Percentiles rank a stretch among this genome's conserved stretches.
Evolutionary conservation across 2,329 filamentous ascomycete species (phyloP).

Genomic region (Alternaria dauci): DNA sequence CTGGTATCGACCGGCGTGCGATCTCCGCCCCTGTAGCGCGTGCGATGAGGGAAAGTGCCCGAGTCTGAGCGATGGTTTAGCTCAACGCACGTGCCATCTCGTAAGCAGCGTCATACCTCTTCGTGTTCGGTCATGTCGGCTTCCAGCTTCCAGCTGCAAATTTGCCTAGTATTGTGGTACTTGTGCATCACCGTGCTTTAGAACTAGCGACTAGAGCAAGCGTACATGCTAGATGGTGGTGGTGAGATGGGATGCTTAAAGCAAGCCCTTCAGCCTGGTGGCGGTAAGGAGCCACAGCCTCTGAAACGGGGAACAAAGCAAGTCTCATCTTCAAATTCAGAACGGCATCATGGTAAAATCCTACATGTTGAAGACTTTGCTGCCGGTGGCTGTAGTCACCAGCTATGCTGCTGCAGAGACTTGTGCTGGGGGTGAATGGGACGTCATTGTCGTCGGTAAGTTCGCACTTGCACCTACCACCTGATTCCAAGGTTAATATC

Average conservation of each 20-base stretch:
- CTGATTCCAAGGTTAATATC: not conserved
- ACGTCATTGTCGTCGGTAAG: constrained; percentile 36
- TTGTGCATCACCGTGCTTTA: constrained; percentile 10
- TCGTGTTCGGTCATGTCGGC: constrained; percentile 12
- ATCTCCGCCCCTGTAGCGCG: not conserved
- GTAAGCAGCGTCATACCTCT: constrained; percentile 13
- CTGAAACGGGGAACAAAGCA: not conserved
- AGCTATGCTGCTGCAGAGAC: constrained; percentile 8
- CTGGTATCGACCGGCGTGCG: not conserved
- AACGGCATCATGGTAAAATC: constrained; percentile 18
- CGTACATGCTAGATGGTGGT: not conserved
- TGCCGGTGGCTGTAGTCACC: constrained; percentile 14
- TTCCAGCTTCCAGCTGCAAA: constrained; percentile 7
- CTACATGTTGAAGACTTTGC: constrained; percentile 20
- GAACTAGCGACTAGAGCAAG: not conserved
- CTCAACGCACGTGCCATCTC: constrained; percentile 10
- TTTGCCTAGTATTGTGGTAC: constrained; percentile 4
- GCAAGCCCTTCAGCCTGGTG: constrained; percentile 1
- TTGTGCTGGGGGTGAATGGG: constrained; percentile 26
- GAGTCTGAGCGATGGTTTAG: constrained; percentile 5
- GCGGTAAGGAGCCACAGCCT: not conserved
- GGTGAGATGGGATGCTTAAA: constrained; percentile 8
- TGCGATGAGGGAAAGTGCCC: constrained; percentile 9
- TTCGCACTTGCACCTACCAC: not conserved
- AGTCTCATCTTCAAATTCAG: not conserved